Evolutionary conservation across 306 rosid genomes (phyloP).

Genomic region (Begonia fuchsioides): DNA sequence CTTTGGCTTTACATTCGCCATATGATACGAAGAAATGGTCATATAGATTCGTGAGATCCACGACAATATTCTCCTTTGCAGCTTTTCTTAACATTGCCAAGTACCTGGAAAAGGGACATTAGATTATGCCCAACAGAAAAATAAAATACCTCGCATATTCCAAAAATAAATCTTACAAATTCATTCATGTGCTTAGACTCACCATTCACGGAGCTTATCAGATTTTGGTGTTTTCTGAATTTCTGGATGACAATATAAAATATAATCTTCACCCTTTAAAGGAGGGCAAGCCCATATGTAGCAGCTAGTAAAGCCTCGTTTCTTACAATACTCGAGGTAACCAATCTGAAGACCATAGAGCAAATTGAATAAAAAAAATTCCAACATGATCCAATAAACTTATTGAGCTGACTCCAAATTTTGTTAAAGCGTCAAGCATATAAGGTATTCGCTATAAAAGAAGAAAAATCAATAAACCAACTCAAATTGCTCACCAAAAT

Average conservation of each 20-base stretch:
- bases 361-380: not conserved
- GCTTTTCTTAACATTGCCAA: too few species aligned
- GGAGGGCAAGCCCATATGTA: too few species aligned
- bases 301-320: constrained; percentile 45
- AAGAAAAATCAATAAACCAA: not conserved
- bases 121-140: constrained; percentile 9
- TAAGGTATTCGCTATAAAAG: not conserved
- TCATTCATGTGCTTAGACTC: not conserved
- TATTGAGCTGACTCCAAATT: too few species aligned
- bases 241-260: too few species aligned
- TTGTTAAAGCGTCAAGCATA: too few species aligned
- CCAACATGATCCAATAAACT: not conserved
- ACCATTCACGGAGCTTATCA: constrained; percentile 57
- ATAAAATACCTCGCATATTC: constrained; percentile 15
- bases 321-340: constrained; percentile 61
- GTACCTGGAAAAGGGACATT: constrained; percentile 42
- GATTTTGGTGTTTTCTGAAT: too few species aligned
- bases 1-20: constrained; percentile 81
- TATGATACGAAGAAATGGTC: constrained; percentile 85
- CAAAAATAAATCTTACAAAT: too few species aligned
- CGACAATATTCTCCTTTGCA: constrained; percentile 70
- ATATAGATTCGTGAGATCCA: constrained; percentile 67
- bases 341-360: constrained; percentile 30
- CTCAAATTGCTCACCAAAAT: constrained; percentile 26
- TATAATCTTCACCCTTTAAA: too few species aligned